Evolutionary conservation across 2,329 filamentous ascomycete species (phyloP), one percentile per base, ranked within the genome.

Genomic region (Akanthomyces muscarius): DNA sequence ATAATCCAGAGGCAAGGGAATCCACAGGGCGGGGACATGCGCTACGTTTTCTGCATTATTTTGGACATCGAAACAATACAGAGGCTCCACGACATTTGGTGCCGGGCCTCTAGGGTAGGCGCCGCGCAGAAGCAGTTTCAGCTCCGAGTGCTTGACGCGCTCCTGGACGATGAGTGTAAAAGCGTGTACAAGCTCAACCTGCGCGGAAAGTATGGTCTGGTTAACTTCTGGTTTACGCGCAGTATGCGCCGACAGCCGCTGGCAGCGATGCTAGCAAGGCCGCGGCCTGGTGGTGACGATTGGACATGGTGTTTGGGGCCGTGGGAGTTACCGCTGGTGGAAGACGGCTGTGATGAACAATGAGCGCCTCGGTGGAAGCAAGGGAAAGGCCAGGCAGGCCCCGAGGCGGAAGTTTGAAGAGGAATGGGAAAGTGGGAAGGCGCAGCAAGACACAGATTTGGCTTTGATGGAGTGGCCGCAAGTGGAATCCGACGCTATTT

Each of bases 1-100:
- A 55, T 62, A 13, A 10, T 44, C 2, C n/a, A 30, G 42, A n/a
- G 3, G 25, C 21, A 25, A 13, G 52, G 44, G 0, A 56, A 44
- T 14, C 5, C 44, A 14, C 23, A 38, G 6, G 45, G 52, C 11
- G 45, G 60, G 4, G 52, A 62, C 18, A 62, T 62, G 52, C 52
- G 60, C 52, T 57, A 51, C 45, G 60, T 62, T n/a, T 62, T 62
- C 7, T 44, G 44, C 36, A 13, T 62, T 2, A 30, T 62, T 18
- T 11, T 62, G 14, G 60, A 57, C 33, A 18, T 25, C 8, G 60
- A 56, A 16, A 51, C 60, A 42, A 56, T 62, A 33, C 21, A 33
- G 10, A 21, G 25, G 44, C 60, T 62, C 7, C 14, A 56, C 25
- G 33, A 28, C 11, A 25, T 45, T n/a, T 61, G 58, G 58, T 28